Conservation (phyloP, 805 yeast species). For the Isabelozyma heimii region DNA sequence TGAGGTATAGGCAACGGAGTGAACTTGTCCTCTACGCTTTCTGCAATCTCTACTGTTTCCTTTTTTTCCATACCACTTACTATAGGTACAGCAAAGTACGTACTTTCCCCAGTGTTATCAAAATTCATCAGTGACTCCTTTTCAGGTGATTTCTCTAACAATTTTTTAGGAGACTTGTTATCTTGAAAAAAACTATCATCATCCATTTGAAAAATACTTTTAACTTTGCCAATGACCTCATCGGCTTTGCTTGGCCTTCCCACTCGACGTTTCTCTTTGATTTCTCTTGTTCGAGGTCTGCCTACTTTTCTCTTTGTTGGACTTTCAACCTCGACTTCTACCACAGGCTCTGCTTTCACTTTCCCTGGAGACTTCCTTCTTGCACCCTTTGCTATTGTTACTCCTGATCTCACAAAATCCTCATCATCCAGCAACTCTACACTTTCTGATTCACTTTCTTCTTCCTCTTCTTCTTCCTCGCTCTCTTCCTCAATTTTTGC, state of each 20-base stretch:
- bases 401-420: neutral
- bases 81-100: conserved; percentile 12
- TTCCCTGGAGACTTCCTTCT: conserved; percentile 1
- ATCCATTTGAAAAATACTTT: conserved; percentile 24
- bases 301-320: conserved; percentile 7
- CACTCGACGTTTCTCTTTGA: conserved; percentile 7
- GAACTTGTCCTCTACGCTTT: conserved; percentile 15
- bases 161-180: neutral
- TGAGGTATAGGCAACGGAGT: conserved; percentile 28
- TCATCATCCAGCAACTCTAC: neutral
- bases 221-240: conserved; percentile 21
- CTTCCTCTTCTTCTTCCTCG: neutral
- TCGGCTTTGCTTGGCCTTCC: conserved; percentile 29
- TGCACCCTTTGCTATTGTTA: neutral
- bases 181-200: conserved; percentile 1
- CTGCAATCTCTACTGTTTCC: conserved; percentile 3
- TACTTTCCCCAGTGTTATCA: conserved; percentile 13
- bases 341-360: neutral
- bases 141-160: neutral
- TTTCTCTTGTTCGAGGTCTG: conserved; percentile 8
- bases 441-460: neutral
- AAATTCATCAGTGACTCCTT: conserved; percentile 9
- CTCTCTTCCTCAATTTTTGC: conserved; percentile 1
- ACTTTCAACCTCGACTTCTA: neutral
- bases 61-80: conserved; percentile 21